Evolutionary conservation across 1,284 basidiomycete genomes (phyloP), one percentile per base, ranked within the genome.

Genomic region (Phellinidium pouzarii): DNA sequence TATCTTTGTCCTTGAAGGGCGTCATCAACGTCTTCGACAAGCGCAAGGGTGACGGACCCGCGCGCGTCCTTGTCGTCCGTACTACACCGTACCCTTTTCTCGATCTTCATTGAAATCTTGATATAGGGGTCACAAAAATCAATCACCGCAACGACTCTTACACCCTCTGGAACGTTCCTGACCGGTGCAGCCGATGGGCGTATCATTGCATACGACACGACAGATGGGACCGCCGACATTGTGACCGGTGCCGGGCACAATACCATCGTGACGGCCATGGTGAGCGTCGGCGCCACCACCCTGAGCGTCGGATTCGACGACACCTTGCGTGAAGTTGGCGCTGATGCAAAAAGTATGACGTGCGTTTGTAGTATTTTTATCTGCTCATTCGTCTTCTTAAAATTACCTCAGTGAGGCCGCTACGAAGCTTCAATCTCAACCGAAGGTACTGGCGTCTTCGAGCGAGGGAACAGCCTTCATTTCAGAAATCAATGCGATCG

Each of bases 1-100:
- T 94, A 31, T 94, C 93, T 3, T 73, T 98, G 37, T 92, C 91
- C 1, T 73, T 96, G 61, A 82, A 81, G 0, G 94, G 95, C 14
- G 79, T 82, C 51, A 74, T 99, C 50, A 93, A 89, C 63, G 65
- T 96, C 17, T 84, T 95, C 64, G 94, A 97, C 66, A 79, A 80
- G 17, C 76, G 91, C 37, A 74, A 74, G 9, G 76, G 76, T 1
- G 73, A 79, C 46, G 80, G 79, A 56, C 79, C 82, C 2, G 66
- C 78, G 3, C 78, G 80, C 17, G 69, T 85, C 3, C 70, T 94
- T 50, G 75, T 79, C 58, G 87, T 84, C 62, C 44, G 73, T 59
- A n/a, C 41, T 12, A 52, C 19, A 25, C 12, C 19, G 25, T 36
- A 3, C 31, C 19, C 6, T 23, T 23, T 36, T 17, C 9, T 14